Percentiles rank a stretch among this genome's conserved stretches.
phyloP scores from a whole-genome alignment of 176 grass and related monocot species.

The Aegilops umbellulata region DNA sequence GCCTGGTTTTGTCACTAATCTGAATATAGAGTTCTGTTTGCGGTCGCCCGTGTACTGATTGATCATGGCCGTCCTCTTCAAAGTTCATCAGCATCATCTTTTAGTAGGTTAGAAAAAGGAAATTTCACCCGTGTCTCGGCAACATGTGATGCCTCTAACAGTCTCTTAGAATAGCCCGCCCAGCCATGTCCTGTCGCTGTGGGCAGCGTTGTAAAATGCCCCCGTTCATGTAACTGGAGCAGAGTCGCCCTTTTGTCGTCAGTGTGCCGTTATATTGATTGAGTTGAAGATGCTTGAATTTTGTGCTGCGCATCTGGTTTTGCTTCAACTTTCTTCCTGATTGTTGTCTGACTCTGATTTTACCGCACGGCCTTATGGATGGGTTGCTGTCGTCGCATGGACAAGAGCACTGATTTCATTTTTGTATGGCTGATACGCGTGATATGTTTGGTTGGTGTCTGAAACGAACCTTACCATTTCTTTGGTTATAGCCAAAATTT shows the following conservation, averaged over 20 bases:
- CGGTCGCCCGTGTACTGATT: conserved; percentile 27
- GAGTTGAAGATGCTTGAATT: conserved; percentile 24
- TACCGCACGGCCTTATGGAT: not conserved
- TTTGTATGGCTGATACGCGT: not conserved
- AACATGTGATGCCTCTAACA: conserved; percentile 47
- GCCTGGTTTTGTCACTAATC: conserved; percentile 38
- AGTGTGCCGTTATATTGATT: conserved; percentile 21
- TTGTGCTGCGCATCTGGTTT: not conserved
- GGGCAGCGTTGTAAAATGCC: conserved; percentile 32
- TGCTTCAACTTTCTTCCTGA: not conserved
- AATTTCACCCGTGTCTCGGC: conserved; percentile 50
- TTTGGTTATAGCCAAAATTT: no score
- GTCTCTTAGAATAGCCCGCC: conserved; percentile 42
- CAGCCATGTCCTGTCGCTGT: conserved; percentile 11
- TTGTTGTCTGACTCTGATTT: not conserved
- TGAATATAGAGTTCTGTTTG: conserved; percentile 44
- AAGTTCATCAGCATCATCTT: not conserved
- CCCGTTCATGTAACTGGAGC: conserved; percentile 22
- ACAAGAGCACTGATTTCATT: not conserved
- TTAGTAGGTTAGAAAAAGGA: conserved; percentile 41
- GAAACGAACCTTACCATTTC: no score
- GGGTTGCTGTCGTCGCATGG: not conserved
- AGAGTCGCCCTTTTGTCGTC: not conserved
- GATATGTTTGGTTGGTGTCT: no score
- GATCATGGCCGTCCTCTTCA: not conserved